A percentile compares a stretch with the other conserved stretches of the same genome.
phyloP scores from a whole-genome alignment of 192 early-diverging fungal genomes.

The Coemansia reversa region DNA sequence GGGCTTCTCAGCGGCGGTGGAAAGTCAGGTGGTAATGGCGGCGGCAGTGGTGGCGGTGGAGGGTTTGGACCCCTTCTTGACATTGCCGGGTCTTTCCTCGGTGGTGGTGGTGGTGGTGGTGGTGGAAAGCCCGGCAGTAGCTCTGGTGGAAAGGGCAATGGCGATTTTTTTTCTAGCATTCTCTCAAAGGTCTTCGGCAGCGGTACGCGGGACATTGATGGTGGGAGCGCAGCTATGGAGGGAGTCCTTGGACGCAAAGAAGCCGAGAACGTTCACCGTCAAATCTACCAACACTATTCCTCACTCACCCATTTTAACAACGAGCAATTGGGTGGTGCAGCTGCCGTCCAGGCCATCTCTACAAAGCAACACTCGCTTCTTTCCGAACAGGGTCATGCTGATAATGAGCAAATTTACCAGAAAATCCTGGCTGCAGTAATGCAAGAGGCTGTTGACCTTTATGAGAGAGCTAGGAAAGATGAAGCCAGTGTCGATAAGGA shows the following conservation, averaged over 20 bases:
- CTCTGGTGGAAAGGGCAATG: slow-evolving; percentile 11
- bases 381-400: neutral
- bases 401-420: slow-evolving; percentile 36
- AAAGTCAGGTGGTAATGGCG: slow-evolving; percentile 14
- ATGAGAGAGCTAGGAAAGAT: slow-evolving; percentile 13
- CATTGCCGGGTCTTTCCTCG: slow-evolving; percentile 48
- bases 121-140: slow-evolving; percentile 14
- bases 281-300: slow-evolving; percentile 24
- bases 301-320: slow-evolving; percentile 10
- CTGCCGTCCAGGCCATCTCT: slow-evolving; percentile 34
- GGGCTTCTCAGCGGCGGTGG: slow-evolving; percentile 30
- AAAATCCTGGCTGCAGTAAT: slow-evolving; percentile 41
- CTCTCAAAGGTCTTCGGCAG: slow-evolving; percentile 49
- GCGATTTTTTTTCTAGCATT: slow-evolving; percentile 46
- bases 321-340: slow-evolving; percentile 50
- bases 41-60: slow-evolving; percentile 27
- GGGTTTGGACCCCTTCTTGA: slow-evolving; percentile 39
- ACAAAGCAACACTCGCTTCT: slow-evolving; percentile 19
- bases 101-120: no score
- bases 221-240: slow-evolving; percentile 8
- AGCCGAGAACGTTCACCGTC: slow-evolving; percentile 18
- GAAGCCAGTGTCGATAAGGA: slow-evolving; percentile 42
- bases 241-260: slow-evolving; percentile 24
- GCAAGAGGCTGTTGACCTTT: slow-evolving; percentile 34
- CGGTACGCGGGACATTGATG: slow-evolving; percentile 41